Evolutionary conservation across 2,329 filamentous ascomycete genomes (phyloP).

Genomic region (Ascomycota sp.): DNA sequence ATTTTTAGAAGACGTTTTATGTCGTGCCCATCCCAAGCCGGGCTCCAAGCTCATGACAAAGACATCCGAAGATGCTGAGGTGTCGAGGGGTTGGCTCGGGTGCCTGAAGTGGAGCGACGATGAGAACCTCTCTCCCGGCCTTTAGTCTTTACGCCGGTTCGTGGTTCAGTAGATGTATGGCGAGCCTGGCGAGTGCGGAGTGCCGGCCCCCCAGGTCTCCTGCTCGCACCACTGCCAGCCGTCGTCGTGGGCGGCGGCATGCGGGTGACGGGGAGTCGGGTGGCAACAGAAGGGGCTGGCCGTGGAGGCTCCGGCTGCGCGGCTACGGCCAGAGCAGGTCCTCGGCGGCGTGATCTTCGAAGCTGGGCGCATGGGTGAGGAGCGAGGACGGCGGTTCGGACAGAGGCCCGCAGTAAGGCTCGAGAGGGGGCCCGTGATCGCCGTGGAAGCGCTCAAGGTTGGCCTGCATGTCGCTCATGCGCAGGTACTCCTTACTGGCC

Average conservation of each 20-base stretch:
- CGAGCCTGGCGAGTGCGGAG: constrained; percentile 6
- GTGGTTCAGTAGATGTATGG: constrained; percentile 11
- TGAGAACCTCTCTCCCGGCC: background rate
- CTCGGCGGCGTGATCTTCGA: too few species aligned
- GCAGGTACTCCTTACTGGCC: constrained; percentile 33
- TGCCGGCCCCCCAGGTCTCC: constrained; percentile 12
- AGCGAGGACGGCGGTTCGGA: too few species aligned
- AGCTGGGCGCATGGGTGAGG: too few species aligned
- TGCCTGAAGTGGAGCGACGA: too few species aligned
- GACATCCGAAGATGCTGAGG: too few species aligned
- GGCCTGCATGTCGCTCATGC: constrained; percentile 39
- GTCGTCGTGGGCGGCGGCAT: constrained; percentile 5
- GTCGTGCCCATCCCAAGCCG: too few species aligned
- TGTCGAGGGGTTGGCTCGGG: too few species aligned
- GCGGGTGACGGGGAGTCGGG: constrained; percentile 1
- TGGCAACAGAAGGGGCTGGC: background rate
- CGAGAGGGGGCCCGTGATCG: constrained; percentile 4
- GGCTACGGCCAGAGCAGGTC: too few species aligned
- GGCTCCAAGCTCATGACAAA: too few species aligned
- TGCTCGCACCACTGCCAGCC: constrained; percentile 15
- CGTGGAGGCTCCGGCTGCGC: background rate
- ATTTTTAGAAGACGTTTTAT: too few species aligned
- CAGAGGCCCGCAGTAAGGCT: too few species aligned
- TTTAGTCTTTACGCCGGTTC: background rate
- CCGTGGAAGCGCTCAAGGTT: constrained; percentile 33